phyloP scores from a whole-genome alignment of 1,284 basidiomycete genomes.

The Malassezia dermatis region DNA sequence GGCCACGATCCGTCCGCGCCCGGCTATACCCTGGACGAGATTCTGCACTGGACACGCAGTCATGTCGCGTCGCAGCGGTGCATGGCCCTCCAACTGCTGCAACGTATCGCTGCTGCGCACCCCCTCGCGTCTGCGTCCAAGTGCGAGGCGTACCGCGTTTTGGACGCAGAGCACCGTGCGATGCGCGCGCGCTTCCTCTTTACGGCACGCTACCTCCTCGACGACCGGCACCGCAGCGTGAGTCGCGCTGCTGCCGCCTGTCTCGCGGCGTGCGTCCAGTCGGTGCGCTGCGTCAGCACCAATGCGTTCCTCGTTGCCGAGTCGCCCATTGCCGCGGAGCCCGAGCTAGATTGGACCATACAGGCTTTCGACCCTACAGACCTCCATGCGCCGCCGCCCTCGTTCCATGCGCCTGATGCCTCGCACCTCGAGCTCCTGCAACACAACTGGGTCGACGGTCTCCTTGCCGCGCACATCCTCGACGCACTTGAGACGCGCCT shows the following conservation, averaged over 20 bases:
- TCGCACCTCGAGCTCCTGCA: slow-evolving; percentile 13
- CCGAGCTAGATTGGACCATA: slow-evolving; percentile 14
- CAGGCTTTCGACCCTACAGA: not conserved
- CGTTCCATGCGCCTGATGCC: slow-evolving; percentile 4
- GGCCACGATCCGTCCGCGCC: slow-evolving; percentile 62
- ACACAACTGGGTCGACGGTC: slow-evolving; percentile 10
- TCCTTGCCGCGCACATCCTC: not conserved
- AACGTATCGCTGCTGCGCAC: slow-evolving; percentile 51
- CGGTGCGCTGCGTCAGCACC: slow-evolving; percentile 3
- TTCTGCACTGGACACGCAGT: slow-evolving; percentile 70
- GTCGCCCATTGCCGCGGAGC: slow-evolving; percentile 6
- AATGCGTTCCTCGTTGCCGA: not conserved
- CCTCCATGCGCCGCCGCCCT: not conserved
- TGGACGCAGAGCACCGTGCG: not conserved
- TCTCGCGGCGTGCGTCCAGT: slow-evolving; percentile 17
- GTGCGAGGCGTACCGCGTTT: not conserved
- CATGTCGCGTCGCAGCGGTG: slow-evolving; percentile 73
- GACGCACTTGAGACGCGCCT: not conserved
- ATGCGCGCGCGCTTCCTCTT: slow-evolving; percentile 18
- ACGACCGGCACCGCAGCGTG: slow-evolving; percentile 32
- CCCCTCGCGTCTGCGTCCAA: not conserved
- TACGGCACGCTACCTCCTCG: slow-evolving; percentile 27
- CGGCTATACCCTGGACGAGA: slow-evolving; percentile 77
- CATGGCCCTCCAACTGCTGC: slow-evolving; percentile 66
- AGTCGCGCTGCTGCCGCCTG: slow-evolving; percentile 27